Evolutionary conservation across 2,329 filamentous ascomycete genomes (phyloP).

Genomic region (Diaporthe destruens): DNA sequence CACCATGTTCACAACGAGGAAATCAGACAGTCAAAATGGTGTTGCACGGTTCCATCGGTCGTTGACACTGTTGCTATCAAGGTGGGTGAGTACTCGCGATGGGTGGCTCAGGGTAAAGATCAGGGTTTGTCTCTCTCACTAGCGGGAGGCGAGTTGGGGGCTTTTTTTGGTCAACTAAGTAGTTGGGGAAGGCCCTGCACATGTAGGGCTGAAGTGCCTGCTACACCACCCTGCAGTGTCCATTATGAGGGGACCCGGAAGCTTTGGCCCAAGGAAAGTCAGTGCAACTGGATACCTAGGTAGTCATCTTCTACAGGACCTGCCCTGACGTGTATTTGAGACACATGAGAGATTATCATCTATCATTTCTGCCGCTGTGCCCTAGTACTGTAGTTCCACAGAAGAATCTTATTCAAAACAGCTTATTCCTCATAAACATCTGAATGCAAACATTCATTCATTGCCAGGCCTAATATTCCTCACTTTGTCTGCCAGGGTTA

Average conservation of each 20-base stretch:
- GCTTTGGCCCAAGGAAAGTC: conserved; percentile 14
- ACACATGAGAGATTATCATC: no score
- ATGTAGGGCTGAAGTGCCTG: conserved; percentile 22
- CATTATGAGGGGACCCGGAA: not conserved
- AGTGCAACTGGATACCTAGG: not conserved
- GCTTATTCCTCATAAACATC: no score
- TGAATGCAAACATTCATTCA: no score
- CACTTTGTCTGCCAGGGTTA: no score
- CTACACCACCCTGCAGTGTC: not conserved
- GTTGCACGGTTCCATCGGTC: not conserved
- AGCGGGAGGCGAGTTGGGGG: conserved; percentile 21
- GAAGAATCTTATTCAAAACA: no score
- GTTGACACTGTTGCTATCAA: not conserved
- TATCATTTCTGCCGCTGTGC: no score
- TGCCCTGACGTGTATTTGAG: no score
- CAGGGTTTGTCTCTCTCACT: conserved; percentile 18
- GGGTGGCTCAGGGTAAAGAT: not conserved
- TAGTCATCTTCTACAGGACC: no score
- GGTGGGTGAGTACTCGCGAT: not conserved
- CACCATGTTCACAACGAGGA: conserved; percentile 53
- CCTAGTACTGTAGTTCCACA: no score
- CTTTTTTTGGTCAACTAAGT: conserved; percentile 16
- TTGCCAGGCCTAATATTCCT: no score
- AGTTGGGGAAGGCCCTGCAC: not conserved
- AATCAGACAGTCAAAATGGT: not conserved